Base-by-base conservation (phyloP, 257 asterid species). In the Scutellaria galericulata region DNA sequence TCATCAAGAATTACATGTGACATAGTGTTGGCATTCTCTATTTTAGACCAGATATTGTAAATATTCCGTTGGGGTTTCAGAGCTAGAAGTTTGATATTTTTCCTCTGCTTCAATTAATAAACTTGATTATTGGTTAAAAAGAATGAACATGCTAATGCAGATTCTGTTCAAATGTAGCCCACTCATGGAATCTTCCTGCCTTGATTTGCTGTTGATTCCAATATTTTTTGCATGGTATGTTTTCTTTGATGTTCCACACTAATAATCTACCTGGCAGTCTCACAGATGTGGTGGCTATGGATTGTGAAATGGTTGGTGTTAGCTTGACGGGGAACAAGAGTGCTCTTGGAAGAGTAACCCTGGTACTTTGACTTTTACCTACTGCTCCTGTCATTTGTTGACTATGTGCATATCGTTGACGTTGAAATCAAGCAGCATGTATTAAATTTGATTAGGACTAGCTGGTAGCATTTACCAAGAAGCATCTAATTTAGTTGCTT, bases 301-400 rank as follows among this genome's bases (percentile, higher is more conserved):
- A 94, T 78, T 94, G 97, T 70, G 99, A 94, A 83, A 93, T 93
- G 98, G 98, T 93, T 66, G 97, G 98, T 64, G 95, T 91, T 63
- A 82, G 96, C 83, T 77, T 86, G 44, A 52, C 71, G n/a, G 95
- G 97, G 47, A 91, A 87, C 88, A 91, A 84, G 86, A 91, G 92
- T 62, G 99, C 99, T 67, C 97, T 94, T 78, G 99, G 93, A 76
- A 86, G 97, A 54, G 95, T 89, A 44, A 88, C 99, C 14, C 81
- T 94, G 97, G 99, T 94, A 94, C 39, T 74, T 61, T 68, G 67
- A 12, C 64, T 73, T 74, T 46, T 51, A 52, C 68, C 13, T 70
- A 76, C 64, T 40, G 27, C 61, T 13, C 70, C 14, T 52, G 37
- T 62, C 61, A 50, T 42, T 76, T 70, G 55, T 60, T 27, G 31